Percentiles rank a stretch among this genome's conserved stretches.
phyloP scores from a whole-genome alignment of 306 rosid species.

The Malus asiatica region DNA sequence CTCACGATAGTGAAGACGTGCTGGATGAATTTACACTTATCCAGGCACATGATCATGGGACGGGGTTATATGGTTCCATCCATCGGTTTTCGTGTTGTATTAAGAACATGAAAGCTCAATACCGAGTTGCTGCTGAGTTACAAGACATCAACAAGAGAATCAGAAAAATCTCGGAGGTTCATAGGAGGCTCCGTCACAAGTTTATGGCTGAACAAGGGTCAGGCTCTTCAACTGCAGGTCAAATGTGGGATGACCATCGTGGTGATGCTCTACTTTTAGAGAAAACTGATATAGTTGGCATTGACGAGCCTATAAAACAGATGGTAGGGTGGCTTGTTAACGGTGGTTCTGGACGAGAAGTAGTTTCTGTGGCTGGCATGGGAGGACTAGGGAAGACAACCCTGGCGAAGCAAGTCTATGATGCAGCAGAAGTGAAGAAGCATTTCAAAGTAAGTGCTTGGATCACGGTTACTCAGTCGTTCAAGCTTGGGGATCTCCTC shows the following conservation, averaged over 20 bases:
- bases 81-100: not conserved
- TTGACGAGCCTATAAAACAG: not conserved
- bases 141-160: not conserved
- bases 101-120: not conserved
- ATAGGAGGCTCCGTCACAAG: not conserved
- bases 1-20: not conserved
- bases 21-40: not conserved
- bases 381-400: not conserved
- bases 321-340: not conserved
- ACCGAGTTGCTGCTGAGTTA: not conserved
- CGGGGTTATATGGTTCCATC: not conserved
- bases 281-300: not conserved
- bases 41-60: not conserved
- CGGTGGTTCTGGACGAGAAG: not conserved
- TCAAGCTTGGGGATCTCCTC: not conserved
- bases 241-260: not conserved
- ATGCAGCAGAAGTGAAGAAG: not conserved
- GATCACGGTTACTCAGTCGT: not conserved
- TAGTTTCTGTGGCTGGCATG: not conserved
- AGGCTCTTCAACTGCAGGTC: not conserved
- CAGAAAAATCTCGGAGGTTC: not conserved
- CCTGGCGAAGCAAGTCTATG: not conserved
- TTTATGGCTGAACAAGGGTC: not conserved
- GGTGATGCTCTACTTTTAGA: not conserved
- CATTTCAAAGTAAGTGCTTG: not conserved